Conservation (phyloP, 805 yeast genomes). For the Hanseniaspora taiwanica region DNA sequence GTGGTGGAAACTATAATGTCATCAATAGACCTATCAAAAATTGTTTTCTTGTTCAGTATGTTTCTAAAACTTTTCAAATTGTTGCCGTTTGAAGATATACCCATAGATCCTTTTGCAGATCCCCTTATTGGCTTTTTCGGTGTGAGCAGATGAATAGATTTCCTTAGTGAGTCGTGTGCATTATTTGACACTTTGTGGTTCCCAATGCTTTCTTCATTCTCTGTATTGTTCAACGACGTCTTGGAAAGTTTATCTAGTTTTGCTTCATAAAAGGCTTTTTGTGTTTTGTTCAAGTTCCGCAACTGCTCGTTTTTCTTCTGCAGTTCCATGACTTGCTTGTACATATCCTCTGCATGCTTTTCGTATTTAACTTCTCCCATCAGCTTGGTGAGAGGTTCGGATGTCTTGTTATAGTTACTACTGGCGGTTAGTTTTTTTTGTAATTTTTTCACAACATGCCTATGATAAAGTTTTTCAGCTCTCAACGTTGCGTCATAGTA, state of each 20-base stretch:
- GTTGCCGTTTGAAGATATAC: background rate
- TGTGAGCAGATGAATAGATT: constrained; percentile 4
- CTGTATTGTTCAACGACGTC: too few relatives aligned
- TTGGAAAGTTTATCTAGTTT: constrained; percentile 11
- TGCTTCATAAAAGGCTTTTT: constrained; percentile 23
- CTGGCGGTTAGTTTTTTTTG: constrained; percentile 10
- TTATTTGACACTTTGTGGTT: background rate
- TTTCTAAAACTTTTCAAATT: constrained; percentile 2
- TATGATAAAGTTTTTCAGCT: constrained; percentile 16
- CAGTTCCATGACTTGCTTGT: constrained; percentile 20
- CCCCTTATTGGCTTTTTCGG: constrained; percentile 16
- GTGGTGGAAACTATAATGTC: constrained; percentile 11
- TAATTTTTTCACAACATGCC: constrained; percentile 9
- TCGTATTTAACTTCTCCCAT: constrained; percentile 21
- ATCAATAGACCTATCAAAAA: constrained; percentile 12
- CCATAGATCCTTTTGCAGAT: constrained; percentile 7
- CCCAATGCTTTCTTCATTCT: background rate
- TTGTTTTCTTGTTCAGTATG: constrained; percentile 7
- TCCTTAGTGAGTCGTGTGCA: background rate
- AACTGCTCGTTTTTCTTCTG: constrained; percentile 20
- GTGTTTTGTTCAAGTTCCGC: constrained; percentile 22
- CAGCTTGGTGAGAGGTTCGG: background rate
- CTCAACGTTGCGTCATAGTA: constrained; percentile 20
- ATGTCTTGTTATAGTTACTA: constrained; percentile 6
- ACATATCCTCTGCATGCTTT: constrained; percentile 23